These are phyloP conservation scores for Zygoascus hellenicus DNA, from an alignment of 1,139 yeast species.

Conservation along the genomic window DNA sequence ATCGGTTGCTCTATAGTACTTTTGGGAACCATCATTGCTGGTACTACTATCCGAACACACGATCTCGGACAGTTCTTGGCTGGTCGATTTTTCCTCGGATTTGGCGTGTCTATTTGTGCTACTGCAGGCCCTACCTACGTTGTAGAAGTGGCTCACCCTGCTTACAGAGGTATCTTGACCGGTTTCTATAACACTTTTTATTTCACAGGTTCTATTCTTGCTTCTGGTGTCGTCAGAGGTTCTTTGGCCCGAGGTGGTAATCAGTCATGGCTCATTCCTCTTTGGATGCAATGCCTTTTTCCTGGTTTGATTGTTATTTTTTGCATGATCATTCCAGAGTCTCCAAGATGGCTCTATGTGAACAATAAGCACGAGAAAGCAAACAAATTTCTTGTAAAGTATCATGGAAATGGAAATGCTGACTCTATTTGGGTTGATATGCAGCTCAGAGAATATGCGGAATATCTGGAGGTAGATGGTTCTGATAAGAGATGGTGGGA, in stretches of 20 bases:
- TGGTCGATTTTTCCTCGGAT: conserved; percentile 24
- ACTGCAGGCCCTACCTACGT: conserved; percentile 21
- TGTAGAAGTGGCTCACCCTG: conserved; percentile 21
- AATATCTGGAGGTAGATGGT: conserved; percentile 15
- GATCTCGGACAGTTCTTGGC: conserved; percentile 17
- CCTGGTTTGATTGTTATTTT: conserved; percentile 48
- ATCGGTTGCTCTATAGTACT: conserved; percentile 13
- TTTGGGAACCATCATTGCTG: conserved; percentile 15
- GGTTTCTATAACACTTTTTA: conserved; percentile 41
- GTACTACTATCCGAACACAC: neutral
- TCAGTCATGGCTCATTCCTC: conserved; percentile 43
- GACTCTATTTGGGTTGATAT: conserved; percentile 17
- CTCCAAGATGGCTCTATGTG: conserved; percentile 58
- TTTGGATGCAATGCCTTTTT: conserved; percentile 39
- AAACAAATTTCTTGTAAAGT: conserved; percentile 27
- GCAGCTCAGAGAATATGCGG: conserved; percentile 20
- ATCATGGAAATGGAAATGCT: conserved; percentile 23
- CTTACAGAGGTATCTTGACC: conserved; percentile 20
- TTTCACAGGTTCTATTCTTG: conserved; percentile 41
- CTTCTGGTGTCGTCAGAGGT: conserved; percentile 45
- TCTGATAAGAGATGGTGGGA: conserved; percentile 24
- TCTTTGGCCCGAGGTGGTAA: conserved; percentile 29
- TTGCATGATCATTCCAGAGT: conserved; percentile 58
- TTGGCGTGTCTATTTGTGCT: conserved; percentile 22
- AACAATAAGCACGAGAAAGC: conserved; percentile 44